Evolutionary conservation across 1,284 basidiomycete genomes (phyloP), one percentile per base, ranked within the genome.

Genomic region (Moniliophthora roreri): DNA sequence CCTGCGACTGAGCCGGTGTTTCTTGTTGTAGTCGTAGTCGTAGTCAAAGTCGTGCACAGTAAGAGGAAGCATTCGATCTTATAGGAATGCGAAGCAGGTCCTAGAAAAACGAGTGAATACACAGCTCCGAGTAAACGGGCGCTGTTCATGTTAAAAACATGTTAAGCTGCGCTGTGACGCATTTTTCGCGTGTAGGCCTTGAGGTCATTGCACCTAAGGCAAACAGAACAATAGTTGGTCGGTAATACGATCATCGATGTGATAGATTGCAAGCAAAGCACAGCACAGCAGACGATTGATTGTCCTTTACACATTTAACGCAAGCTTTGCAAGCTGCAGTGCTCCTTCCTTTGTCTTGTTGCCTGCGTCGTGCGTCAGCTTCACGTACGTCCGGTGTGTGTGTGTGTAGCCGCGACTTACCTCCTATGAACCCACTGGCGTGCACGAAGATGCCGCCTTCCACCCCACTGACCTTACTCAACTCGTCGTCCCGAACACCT

Each of bases 391-490:
- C 23, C 24, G 24, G 48, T 55, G 41, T 13, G 37, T 21, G 13
- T 20, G 11, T 10, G 13, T 6, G 15, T 28, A n/a, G 10, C 6
- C 26, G 37, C 18, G 18, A 72, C 86, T 64, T 58, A 84, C 93
- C 94, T 63, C 95, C 97, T 64, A 95, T 98, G 68, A 99, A 99
- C 2, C 96, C 96, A 55, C 88, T 90, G 1, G 94, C 92, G 72
- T 99, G 96, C 24, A 95, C 87, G 67, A 99, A 99, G 53, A 98
- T 84, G 51, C 94, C 84, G 1, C 87, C 93, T 0, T 84, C 81
- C 58, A 98, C 86, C 1, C 93, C 93, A 10, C 84, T 85, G 11
- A 85, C 71, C 60, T 85, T 74, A 45, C 85, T 88, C 41, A 99
- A 75, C 48, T 81, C 79, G 8, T 90, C 87, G 67, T 99, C 97